These are phyloP conservation scores for Suillus cothurnatus DNA, from an alignment of 768 basidiomycete species.

Conservation along the genomic window DNA sequence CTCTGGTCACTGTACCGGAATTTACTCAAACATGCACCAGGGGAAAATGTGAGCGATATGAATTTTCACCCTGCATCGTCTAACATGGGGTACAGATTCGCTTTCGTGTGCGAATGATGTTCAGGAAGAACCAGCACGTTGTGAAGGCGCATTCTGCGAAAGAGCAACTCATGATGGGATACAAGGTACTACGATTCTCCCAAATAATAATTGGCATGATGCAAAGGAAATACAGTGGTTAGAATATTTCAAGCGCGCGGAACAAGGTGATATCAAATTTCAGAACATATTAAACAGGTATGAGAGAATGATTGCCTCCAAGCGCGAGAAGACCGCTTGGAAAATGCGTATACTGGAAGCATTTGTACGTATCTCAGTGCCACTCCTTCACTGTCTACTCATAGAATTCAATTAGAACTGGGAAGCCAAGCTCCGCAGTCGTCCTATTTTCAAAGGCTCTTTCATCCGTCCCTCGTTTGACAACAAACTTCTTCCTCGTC, in stretches of 20 bases:
- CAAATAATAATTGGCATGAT: neutral
- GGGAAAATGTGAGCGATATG: constrained; percentile 46
- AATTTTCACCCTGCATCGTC: neutral
- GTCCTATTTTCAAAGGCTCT: constrained; percentile 73
- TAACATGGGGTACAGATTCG: constrained; percentile 48
- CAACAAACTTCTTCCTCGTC: constrained; percentile 74
- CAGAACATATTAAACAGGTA: constrained; percentile 57
- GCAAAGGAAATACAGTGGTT: constrained; percentile 50
- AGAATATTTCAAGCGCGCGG: constrained; percentile 55
- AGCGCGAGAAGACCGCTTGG: constrained; percentile 51
- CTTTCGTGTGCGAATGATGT: constrained; percentile 55
- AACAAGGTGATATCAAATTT: constrained; percentile 50
- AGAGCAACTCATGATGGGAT: constrained; percentile 48
- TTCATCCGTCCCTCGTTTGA: constrained; percentile 63
- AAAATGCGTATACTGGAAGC: constrained; percentile 49
- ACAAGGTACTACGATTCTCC: constrained; percentile 49
- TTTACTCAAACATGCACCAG: constrained; percentile 57
- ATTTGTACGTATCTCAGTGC: constrained; percentile 42
- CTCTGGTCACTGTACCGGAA: constrained; percentile 77
- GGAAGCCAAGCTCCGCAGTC: constrained; percentile 51
- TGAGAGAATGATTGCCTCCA: constrained; percentile 54
- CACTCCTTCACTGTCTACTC: neutral
- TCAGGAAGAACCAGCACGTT: constrained; percentile 50
- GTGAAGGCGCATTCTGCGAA: constrained; percentile 57
- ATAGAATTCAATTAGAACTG: constrained; percentile 47